Evolutionary conservation across 257 asterid genomes (phyloP), one percentile per base, ranked within the genome.

Genomic region (Buddleja alternifolia): DNA sequence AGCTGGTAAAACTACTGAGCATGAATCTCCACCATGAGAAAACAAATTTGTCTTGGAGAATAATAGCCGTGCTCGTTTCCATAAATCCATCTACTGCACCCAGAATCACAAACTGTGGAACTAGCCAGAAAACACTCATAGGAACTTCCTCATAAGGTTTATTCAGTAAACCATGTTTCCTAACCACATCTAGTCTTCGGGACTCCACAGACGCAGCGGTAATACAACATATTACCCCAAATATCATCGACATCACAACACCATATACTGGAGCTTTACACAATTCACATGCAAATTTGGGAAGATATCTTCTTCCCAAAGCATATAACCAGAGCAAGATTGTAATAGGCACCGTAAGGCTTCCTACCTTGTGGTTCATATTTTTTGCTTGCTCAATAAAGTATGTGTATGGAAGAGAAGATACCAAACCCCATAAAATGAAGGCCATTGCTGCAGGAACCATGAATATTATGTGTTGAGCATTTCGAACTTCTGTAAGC

Each of bases 321-420:
- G 10, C 15, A 50, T 42, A 45, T 36, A 65, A 29, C 70, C 77
- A 76, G 57, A 37, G 42, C 10, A 70, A 12, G 73, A 76, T 46
- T 23, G 73, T 51, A 36, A 64, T n/a, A 6, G 77, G 81, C 21
- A 71, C 11, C 6, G 69, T 58, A 24, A 75, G 73, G 59, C 46
- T 75, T 17, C 73, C 73, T 17, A 58, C 69, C 56, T 76, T 71
- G 81, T 52, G 71, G 57, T 76, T 66, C 74, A 65, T 76, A 47
- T 37, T 29, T 21, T 59, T 76, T 40, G 77, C 77, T 67, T 76
- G 77, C 70, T 58, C 77, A 53, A 76, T 10, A 41, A 76, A 76
- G 70, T 58, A 76, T 37, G 81, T 71, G 3, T 9, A 14, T 0
- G 47, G 56, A 1, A 66, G 65, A 0, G 81, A 55, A n/a, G 61